phyloP scores from a whole-genome alignment of 768 basidiomycete species.

The Panaeolus cyanescens region DNA sequence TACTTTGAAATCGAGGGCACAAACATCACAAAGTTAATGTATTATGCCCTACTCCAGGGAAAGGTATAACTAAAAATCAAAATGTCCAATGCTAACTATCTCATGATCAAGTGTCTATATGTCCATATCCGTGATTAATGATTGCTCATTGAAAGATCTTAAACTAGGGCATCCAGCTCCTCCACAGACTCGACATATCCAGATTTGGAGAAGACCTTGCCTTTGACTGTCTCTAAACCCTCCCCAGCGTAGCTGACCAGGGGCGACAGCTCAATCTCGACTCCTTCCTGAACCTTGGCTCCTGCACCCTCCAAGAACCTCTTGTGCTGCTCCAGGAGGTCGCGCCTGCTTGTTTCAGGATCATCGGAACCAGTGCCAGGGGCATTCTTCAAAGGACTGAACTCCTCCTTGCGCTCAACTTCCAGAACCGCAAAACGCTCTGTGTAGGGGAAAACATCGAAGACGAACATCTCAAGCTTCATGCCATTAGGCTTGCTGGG shows the following conservation, averaged over 20 bases:
- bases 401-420: constrained; percentile 86
- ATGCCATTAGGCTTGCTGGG: constrained; percentile 94
- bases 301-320: constrained; percentile 84
- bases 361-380: constrained; percentile 90
- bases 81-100: neutral
- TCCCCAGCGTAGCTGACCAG: constrained; percentile 91
- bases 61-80: neutral
- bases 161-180: constrained; percentile 72
- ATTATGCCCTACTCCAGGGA: neutral
- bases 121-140: constrained; percentile 16
- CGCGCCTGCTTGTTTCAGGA: constrained; percentile 86
- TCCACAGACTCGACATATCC: constrained; percentile 67
- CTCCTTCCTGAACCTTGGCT: constrained; percentile 66
- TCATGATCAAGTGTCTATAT: neutral
- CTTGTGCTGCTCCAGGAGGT: constrained; percentile 85
- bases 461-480: constrained; percentile 99
- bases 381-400: constrained; percentile 97
- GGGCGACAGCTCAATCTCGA: constrained; percentile 91
- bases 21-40: neutral
- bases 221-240: constrained; percentile 77
- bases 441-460: constrained; percentile 97
- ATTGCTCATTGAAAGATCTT: constrained; percentile 18
- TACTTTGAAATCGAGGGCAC: neutral
- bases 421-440: constrained; percentile 84
- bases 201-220: constrained; percentile 75